phyloP scores from a whole-genome alignment of 2,329 filamentous ascomycete genomes.

The Coniochaeta hoffmannii region DNA sequence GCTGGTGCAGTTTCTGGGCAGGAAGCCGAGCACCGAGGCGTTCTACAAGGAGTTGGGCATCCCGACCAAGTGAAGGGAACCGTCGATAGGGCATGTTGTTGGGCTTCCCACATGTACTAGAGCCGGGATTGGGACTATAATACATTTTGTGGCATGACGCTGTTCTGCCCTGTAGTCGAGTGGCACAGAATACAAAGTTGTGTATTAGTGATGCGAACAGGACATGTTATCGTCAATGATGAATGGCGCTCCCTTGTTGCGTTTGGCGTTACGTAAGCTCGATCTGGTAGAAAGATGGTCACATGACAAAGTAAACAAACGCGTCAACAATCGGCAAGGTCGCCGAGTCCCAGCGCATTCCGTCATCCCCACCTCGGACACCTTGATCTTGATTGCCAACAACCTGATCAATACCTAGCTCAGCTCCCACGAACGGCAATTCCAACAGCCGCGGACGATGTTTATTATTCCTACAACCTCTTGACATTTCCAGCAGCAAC shows the following conservation, averaged over 20 bases:
- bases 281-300: too few species aligned
- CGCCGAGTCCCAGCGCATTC: neutral
- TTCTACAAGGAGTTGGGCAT: constrained; percentile 73
- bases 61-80: constrained; percentile 2
- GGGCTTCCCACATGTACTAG: neutral
- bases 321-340: neutral
- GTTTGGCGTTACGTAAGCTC: too few species aligned
- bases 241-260: too few species aligned
- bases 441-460: neutral
- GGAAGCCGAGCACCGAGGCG: constrained; percentile 68
- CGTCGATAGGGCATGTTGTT: neutral
- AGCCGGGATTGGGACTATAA: too few species aligned
- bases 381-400: neutral
- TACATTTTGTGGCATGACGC: too few species aligned
- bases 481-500: neutral
- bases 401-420: neutral
- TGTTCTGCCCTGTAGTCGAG: too few species aligned
- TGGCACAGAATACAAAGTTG: too few species aligned
- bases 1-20: constrained; percentile 68
- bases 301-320: constrained; percentile 4
- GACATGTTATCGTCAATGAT: too few species aligned
- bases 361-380: neutral
- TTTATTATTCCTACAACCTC: neutral
- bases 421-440: neutral
- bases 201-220: too few species aligned